Percentiles rank a stretch among this genome's conserved stretches.
phyloP scores from a whole-genome alignment of 495 filamentous ascomycete species.

The Daldinia bambusicola region DNA sequence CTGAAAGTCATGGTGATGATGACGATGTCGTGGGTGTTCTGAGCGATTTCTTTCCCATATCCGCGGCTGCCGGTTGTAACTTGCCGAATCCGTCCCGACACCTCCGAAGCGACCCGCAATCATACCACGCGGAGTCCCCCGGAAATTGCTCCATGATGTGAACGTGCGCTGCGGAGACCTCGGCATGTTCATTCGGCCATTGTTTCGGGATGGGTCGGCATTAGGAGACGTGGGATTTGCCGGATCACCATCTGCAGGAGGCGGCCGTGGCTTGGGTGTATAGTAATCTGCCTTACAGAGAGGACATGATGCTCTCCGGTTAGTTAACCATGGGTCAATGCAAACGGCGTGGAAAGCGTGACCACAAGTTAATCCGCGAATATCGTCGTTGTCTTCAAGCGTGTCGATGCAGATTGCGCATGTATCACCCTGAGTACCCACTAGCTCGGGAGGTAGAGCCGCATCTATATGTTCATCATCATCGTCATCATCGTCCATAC shows the following conservation, averaged over 20 bases:
- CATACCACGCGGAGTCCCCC: constrained; percentile 46
- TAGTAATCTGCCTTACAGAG: constrained; percentile 98
- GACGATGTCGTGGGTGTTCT: constrained; percentile 24
- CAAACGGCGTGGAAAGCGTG: constrained; percentile 96
- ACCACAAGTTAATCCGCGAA: constrained; percentile 91
- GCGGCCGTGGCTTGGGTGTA: constrained; percentile 78
- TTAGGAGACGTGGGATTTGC: constrained; percentile 40
- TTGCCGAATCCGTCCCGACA: constrained; percentile 34
- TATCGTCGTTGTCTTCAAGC: constrained; percentile 93
- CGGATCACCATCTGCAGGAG: constrained; percentile 49
- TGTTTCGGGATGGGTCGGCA: constrained; percentile 47
- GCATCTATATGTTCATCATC: constrained; percentile 88
- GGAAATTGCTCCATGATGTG: constrained; percentile 47
- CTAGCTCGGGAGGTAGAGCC: constrained; percentile 81
- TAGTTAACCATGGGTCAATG: constrained; percentile 96
- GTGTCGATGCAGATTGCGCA: constrained; percentile 97
- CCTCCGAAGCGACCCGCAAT: constrained; percentile 45
- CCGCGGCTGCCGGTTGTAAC: constrained; percentile 29
- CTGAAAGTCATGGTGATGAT: not conserved
- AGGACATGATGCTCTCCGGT: constrained; percentile 91
- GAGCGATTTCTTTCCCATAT: constrained; percentile 35
- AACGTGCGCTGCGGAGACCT: constrained; percentile 46
- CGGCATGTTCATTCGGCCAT: constrained; percentile 57
- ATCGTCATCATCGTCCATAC: constrained; percentile 75
- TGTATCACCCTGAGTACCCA: constrained; percentile 89